Evolutionary conservation across 2,329 filamentous ascomycete genomes (phyloP).

Genomic region (Pseudopyricularia javanii): DNA sequence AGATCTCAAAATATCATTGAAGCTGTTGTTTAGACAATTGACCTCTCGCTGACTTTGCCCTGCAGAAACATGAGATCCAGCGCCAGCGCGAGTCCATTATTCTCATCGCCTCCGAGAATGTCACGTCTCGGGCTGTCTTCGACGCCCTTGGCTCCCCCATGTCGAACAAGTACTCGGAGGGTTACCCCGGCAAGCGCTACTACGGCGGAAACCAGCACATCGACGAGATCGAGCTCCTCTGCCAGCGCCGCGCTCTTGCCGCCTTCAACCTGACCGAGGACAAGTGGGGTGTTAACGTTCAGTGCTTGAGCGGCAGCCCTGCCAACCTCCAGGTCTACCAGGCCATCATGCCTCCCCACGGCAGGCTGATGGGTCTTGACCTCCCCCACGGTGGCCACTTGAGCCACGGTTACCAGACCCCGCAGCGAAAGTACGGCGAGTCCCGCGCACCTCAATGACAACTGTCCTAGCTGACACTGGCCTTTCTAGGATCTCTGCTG

Average conservation of each 20-base stretch:
- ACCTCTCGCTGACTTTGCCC: conserved; percentile 5
- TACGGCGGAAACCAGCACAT: conserved; percentile 99
- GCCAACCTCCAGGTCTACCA: conserved; percentile 98
- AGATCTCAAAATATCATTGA: conserved; percentile 5
- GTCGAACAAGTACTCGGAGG: conserved; percentile 99
- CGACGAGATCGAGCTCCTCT: conserved; percentile 87
- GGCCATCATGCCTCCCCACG: conserved; percentile 90
- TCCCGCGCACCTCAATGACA: neutral
- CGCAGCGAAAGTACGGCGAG: conserved; percentile 64
- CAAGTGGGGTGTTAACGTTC: conserved; percentile 98
- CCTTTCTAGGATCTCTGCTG: conserved; percentile 64
- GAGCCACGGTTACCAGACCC: conserved; percentile 95
- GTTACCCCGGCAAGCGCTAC: conserved; percentile 95
- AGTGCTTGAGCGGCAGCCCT: conserved; percentile 83
- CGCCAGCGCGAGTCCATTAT: conserved; percentile 98
- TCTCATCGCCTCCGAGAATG: conserved; percentile 97
- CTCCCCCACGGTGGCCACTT: conserved; percentile 90
- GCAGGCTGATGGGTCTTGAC: conserved; percentile 92
- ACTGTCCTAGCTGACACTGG: neutral
- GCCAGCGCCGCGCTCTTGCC: conserved; percentile 85
- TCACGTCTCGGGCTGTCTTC: conserved; percentile 95
- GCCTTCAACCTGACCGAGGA: conserved; percentile 76
- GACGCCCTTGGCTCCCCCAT: conserved; percentile 90
- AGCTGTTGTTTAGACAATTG: neutral
- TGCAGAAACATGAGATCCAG: conserved; percentile 80